Evolutionary conservation across 352 stramenopile species (phyloP).

Genomic region (Pythium volutum): DNA sequence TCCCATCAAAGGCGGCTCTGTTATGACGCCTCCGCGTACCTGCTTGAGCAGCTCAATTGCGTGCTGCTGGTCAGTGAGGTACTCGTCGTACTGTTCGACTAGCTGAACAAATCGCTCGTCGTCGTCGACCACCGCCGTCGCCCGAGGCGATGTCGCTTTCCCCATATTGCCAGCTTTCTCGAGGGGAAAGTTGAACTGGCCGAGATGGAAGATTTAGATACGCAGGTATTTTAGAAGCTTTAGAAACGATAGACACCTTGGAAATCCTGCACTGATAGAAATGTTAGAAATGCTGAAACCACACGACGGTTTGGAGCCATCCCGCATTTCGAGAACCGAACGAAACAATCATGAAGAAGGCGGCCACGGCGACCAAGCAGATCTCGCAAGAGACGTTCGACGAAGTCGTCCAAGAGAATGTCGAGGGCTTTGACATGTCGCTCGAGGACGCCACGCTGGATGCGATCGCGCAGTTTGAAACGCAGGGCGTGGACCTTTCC

Average conservation of each 20-base stretch:
- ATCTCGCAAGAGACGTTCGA: conserved; percentile 91
- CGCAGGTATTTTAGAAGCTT: too few species aligned
- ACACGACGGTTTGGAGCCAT: background rate
- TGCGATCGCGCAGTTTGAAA: conserved; percentile 82
- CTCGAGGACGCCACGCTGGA: conserved; percentile 74
- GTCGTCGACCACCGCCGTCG: conserved; percentile 6
- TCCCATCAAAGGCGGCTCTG: too few species aligned
- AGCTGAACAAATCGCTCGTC: conserved; percentile 41
- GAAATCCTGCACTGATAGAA: conserved; percentile 10
- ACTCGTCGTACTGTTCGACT: conserved; percentile 48
- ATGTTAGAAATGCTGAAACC: conserved; percentile 1
- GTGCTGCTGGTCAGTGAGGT: conserved; percentile 47
- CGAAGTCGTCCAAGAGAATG: conserved; percentile 86
- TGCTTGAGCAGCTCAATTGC: conserved; percentile 51
- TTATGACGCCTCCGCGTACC: conserved; percentile 20
- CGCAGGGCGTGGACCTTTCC: conserved; percentile 83
- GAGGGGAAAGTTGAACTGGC: conserved; percentile 8
- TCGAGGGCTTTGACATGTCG: conserved; percentile 89
- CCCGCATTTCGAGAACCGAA: background rate
- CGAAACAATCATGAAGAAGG: conserved; percentile 16
- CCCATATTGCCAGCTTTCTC: too few species aligned
- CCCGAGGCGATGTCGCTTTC: background rate
- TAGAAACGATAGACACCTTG: conserved; percentile 19
- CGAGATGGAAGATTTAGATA: background rate
- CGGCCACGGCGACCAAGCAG: conserved; percentile 34